Conservation (phyloP, 1,139 yeast genomes). For the Saccharomyces pastorianus region DNA sequence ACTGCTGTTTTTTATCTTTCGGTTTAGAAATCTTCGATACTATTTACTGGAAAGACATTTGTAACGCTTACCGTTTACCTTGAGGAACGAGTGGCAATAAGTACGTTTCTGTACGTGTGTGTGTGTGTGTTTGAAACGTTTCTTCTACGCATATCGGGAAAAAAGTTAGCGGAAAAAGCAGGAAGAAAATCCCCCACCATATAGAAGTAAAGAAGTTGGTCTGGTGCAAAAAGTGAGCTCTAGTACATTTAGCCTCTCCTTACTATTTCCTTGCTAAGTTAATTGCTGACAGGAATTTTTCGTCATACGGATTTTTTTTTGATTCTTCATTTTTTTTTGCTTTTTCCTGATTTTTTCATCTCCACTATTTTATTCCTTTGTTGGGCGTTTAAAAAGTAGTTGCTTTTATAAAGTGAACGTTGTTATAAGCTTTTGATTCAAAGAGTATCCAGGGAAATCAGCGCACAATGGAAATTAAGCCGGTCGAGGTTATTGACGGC, state of each 20-base stretch:
- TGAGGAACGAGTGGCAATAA: neutral
- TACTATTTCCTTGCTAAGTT: neutral
- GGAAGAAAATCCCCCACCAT: neutral
- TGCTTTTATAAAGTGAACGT: neutral
- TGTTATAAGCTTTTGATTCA: neutral
- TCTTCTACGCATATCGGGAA: neutral
- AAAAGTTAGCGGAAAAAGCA: neutral
- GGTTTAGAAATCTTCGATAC: neutral
- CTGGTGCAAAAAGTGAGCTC: neutral
- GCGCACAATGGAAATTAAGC: slow-evolving; percentile 18
- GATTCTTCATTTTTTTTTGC: neutral
- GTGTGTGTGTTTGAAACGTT: neutral
- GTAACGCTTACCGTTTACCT: neutral
- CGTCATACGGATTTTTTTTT: neutral
- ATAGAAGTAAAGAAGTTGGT: neutral
- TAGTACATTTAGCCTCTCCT: neutral
- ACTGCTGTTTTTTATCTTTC: neutral
- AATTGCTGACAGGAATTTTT: neutral
- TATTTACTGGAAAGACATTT: neutral
- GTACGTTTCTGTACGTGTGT: neutral
- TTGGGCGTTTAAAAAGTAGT: neutral
- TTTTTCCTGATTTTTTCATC: neutral
- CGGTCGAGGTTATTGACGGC: slow-evolving; percentile 41
- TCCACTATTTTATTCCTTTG: neutral
- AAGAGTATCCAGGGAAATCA: slow-evolving; percentile 1